These are phyloP conservation scores for Aspergillus cavernicola DNA, from an alignment of 495 filamentous ascomycete species.

Conservation along the genomic window DNA sequence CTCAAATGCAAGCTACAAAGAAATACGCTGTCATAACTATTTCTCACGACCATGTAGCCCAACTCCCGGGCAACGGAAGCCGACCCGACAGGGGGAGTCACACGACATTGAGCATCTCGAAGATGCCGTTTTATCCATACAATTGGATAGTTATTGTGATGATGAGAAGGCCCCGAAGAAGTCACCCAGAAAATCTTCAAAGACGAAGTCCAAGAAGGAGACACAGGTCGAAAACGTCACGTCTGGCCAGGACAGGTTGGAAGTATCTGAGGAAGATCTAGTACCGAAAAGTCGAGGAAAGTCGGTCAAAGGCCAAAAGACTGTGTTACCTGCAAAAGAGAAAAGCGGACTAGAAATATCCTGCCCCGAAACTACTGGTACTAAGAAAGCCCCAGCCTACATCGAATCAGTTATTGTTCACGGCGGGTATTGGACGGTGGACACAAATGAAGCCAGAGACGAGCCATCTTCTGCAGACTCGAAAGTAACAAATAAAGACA, in stretches of 20 bases:
- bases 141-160: not conserved
- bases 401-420: constrained; percentile 28
- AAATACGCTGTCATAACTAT: not conserved
- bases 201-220: not conserved
- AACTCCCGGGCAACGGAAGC: not conserved
- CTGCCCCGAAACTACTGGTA: not conserved
- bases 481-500: not conserved
- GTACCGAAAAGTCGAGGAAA: not conserved
- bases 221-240: not conserved
- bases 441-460: constrained; percentile 11
- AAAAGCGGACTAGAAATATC: not conserved
- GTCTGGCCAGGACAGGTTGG: not conserved
- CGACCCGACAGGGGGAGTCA: not conserved
- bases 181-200: not conserved
- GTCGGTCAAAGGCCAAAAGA: not conserved
- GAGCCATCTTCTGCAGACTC: not conserved
- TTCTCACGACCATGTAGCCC: constrained; percentile 3
- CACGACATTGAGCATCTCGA: constrained; percentile 18
- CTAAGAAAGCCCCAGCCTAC: constrained; percentile 11
- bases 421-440: constrained; percentile 36
- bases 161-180: not conserved
- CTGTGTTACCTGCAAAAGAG: not conserved
- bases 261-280: not conserved
- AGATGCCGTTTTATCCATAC: constrained; percentile 17
- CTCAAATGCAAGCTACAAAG: constrained; percentile 16